Conservation (phyloP, 805 yeast species). For the Lachancea fermentati region DNA sequence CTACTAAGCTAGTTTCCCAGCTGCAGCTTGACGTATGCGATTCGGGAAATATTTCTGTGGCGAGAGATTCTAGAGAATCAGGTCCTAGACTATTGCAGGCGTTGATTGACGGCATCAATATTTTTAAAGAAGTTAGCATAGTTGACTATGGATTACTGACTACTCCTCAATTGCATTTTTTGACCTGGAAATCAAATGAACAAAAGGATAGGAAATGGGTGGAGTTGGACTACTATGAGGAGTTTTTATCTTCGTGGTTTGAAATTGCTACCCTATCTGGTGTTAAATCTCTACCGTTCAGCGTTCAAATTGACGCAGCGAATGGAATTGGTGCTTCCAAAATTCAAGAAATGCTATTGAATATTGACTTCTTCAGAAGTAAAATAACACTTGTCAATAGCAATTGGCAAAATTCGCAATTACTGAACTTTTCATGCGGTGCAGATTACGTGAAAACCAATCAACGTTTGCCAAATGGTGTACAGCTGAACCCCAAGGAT, state of each 20-base stretch:
- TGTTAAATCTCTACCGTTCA: conserved; percentile 15
- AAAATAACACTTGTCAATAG: conserved; percentile 49
- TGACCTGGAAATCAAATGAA: conserved; percentile 63
- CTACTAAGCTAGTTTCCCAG: conserved; percentile 2
- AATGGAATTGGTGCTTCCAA: conserved; percentile 96
- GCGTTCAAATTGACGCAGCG: conserved; percentile 78
- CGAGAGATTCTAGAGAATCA: conserved; percentile 84
- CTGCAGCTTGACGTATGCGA: conserved; percentile 42
- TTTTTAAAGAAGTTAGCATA: conserved; percentile 51
- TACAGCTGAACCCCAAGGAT: conserved; percentile 36
- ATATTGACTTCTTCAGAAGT: conserved; percentile 34
- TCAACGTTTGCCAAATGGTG: conserved; percentile 67
- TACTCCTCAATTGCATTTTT: conserved; percentile 91
- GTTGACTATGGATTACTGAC: conserved; percentile 65
- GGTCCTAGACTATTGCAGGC: conserved; percentile 45
- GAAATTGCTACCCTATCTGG: conserved; percentile 13
- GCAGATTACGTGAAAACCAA: conserved; percentile 93
- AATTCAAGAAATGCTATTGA: conserved; percentile 40
- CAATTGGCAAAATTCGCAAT: conserved; percentile 45
- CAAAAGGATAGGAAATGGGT: conserved; percentile 42
- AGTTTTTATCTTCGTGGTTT: conserved; percentile 42
- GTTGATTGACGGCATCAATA: conserved; percentile 52
- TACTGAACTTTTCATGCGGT: conserved; percentile 77
- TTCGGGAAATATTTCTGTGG: conserved; percentile 53
- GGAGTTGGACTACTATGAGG: conserved; percentile 65